Conservation (phyloP, 768 basidiomycete genomes). For the Rhodotorula paludigena region DNA sequence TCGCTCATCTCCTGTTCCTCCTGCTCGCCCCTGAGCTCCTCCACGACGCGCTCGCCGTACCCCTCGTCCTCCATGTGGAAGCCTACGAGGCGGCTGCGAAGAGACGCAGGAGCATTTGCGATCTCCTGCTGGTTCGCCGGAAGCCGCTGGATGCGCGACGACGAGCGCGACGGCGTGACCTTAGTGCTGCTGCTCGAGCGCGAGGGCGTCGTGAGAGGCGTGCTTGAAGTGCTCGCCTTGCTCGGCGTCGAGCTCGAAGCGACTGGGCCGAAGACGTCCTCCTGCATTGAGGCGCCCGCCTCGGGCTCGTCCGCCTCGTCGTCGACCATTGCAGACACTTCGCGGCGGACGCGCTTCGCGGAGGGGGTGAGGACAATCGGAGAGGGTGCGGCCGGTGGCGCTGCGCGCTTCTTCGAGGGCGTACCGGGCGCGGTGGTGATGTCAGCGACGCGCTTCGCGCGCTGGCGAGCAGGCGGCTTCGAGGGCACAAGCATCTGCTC, state of each 20-base stretch:
- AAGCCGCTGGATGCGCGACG: slow-evolving; percentile 14
- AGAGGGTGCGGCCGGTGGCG: neutral
- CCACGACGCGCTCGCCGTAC: slow-evolving; percentile 6
- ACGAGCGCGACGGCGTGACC: slow-evolving; percentile 18
- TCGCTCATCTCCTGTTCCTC: slow-evolving; percentile 1
- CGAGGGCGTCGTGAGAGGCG: neutral
- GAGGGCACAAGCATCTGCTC: neutral
- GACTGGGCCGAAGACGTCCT: slow-evolving; percentile 7
- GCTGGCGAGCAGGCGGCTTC: neutral
- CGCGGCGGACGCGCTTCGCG: neutral
- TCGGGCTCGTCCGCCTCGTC: neutral
- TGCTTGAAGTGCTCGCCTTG: slow-evolving; percentile 1
- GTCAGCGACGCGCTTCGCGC: neutral
- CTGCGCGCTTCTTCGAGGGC: slow-evolving; percentile 5
- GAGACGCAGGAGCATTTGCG: slow-evolving; percentile 13
- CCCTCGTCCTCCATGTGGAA: slow-evolving; percentile 37
- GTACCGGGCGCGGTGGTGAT: neutral
- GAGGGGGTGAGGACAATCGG: neutral
- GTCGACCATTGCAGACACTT: neutral
- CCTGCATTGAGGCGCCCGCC: neutral
- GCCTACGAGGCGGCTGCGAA: slow-evolving; percentile 23
- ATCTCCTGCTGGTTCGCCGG: slow-evolving; percentile 7
- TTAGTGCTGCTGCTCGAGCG: neutral
- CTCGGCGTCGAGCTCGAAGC: slow-evolving; percentile 4
- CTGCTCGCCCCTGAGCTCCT: slow-evolving; percentile 8